These are phyloP conservation scores for Phytopythium helicoides DNA, from an alignment of 352 stramenopile species.

Conservation along the genomic window DNA sequence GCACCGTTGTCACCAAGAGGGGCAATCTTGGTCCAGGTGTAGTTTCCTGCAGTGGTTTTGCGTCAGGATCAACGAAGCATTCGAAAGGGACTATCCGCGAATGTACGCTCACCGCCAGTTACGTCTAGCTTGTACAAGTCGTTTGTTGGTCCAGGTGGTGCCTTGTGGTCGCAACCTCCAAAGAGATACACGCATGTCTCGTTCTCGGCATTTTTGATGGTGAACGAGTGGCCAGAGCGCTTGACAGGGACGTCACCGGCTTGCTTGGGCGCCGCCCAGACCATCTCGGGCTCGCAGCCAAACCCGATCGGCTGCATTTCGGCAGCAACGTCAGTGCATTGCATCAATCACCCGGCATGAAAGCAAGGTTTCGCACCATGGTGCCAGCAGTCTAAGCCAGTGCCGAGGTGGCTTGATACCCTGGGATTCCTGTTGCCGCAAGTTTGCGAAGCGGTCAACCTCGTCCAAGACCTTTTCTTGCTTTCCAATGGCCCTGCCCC, in stretches of 20 bases:
- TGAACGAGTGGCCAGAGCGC: conserved; percentile 95
- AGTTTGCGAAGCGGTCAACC: too few relatives aligned
- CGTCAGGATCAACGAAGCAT: too few relatives aligned
- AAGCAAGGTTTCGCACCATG: too few relatives aligned
- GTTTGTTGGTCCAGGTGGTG: conserved; percentile 91
- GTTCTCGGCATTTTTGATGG: conserved; percentile 68
- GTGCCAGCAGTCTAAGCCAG: too few relatives aligned
- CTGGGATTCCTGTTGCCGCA: too few relatives aligned
- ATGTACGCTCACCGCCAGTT: conserved; percentile 62
- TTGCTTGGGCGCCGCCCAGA: conserved; percentile 89
- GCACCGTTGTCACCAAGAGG: not conserved
- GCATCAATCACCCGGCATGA: too few relatives aligned
- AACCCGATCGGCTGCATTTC: conserved; percentile 60
- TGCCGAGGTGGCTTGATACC: too few relatives aligned
- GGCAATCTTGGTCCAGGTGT: conserved; percentile 68
- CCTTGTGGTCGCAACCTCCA: conserved; percentile 90
- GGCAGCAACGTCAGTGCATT: not conserved
- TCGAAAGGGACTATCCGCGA: too few relatives aligned
- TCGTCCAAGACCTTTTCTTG: too few relatives aligned
- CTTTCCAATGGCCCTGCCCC: too few relatives aligned
- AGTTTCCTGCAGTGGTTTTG: conserved; percentile 23
- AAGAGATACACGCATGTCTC: conserved; percentile 83
- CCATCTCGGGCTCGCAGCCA: conserved; percentile 85
- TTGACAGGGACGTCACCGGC: conserved; percentile 92
- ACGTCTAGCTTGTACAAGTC: conserved; percentile 95